Evolutionary conservation across 768 basidiomycete species (phyloP).

Genomic region (Pisolithus albus): DNA sequence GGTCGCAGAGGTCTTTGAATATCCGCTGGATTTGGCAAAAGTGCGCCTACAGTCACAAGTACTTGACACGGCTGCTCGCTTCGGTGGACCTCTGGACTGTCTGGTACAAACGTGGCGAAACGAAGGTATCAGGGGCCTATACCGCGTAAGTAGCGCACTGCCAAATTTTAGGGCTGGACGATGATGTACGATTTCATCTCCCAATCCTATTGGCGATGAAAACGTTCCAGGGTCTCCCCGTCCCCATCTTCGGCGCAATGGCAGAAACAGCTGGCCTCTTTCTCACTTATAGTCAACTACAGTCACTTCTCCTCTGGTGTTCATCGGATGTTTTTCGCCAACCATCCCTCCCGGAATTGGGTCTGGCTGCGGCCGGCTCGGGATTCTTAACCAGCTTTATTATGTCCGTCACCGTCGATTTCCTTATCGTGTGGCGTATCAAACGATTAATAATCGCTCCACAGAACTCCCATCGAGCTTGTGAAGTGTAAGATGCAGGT

Average conservation of each 20-base stretch:
- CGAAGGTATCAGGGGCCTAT: slow-evolving; percentile 53
- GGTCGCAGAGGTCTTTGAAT: slow-evolving; percentile 81
- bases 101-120: slow-evolving; percentile 49
- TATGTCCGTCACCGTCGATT: slow-evolving; percentile 43
- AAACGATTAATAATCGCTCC: slow-evolving; percentile 2
- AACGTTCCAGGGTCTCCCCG: slow-evolving; percentile 63
- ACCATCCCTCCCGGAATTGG: slow-evolving; percentile 59
- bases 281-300: slow-evolving; percentile 68
- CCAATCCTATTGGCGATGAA: no score
- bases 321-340: slow-evolving; percentile 23
- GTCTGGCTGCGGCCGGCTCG: slow-evolving; percentile 71
- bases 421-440: neutral
- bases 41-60: slow-evolving; percentile 88
- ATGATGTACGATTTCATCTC: no score
- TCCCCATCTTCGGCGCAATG: slow-evolving; percentile 83
- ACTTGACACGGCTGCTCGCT: slow-evolving; percentile 53
- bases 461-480: slow-evolving; percentile 86
- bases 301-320: slow-evolving; percentile 45
- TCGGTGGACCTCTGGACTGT: slow-evolving; percentile 56
- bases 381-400: slow-evolving; percentile 78
- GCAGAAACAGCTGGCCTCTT: slow-evolving; percentile 83
- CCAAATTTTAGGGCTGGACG: slow-evolving; percentile 7
- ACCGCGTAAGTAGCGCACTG: slow-evolving; percentile 33
- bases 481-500: slow-evolving; percentile 96
- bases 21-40: slow-evolving; percentile 90